phyloP scores from a whole-genome alignment of 495 filamentous ascomycete genomes.

The Tuber melanosporum region DNA sequence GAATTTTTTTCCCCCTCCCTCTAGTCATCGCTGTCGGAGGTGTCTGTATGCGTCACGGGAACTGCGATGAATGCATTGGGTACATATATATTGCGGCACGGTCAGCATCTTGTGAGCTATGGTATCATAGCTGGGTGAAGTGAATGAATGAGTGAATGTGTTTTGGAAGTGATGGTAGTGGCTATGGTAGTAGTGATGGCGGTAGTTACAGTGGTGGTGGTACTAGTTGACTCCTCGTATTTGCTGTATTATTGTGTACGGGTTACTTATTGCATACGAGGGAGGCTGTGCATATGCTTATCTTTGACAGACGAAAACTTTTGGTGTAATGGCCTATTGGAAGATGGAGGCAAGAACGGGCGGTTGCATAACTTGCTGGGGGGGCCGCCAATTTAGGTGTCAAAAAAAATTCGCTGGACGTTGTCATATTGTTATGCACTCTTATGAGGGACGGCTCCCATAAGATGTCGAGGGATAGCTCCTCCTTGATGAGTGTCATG shows the following conservation, averaged over 20 bases:
- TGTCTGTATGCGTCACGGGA: background rate
- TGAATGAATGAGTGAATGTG: background rate
- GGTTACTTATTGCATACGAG: background rate
- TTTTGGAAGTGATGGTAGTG: background rate
- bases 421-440: background rate
- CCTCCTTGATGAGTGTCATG: too few relatives aligned
- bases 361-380: background rate
- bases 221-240: background rate
- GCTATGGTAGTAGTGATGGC: background rate
- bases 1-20: background rate
- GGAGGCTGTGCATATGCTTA: background rate
- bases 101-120: background rate
- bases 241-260: background rate
- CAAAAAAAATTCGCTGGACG: background rate
- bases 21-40: background rate
- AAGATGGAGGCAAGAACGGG: background rate
- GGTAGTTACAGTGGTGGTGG: background rate
- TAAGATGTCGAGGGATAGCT: background rate
- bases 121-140: background rate
- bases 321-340: background rate
- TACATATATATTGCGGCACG: background rate
- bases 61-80: background rate
- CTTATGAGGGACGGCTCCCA: background rate
- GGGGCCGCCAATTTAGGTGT: background rate
- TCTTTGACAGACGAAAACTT: background rate